These are phyloP conservation scores for Ascochyta pisi DNA, from an alignment of 2,329 filamentous ascomycete species.

Conservation along the genomic window DNA sequence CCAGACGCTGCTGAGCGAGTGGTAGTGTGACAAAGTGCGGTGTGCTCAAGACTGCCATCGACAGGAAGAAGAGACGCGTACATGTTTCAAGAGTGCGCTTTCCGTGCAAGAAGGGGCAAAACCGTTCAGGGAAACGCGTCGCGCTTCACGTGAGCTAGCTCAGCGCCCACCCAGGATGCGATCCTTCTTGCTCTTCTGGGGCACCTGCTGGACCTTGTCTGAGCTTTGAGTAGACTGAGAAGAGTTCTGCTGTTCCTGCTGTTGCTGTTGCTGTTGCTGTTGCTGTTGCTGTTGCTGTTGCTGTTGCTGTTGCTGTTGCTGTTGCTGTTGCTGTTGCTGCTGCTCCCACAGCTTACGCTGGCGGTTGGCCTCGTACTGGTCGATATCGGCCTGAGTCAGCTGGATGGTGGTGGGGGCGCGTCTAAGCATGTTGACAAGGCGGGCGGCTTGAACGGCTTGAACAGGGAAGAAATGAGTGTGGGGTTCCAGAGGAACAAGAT, in stretches of 20 bases:
- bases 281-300: conserved; percentile 33
- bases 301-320: conserved; percentile 29
- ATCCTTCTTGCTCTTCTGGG: conserved; percentile 39
- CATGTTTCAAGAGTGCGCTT: not conserved
- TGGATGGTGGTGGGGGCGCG: conserved; percentile 71
- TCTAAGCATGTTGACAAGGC: conserved; percentile 63
- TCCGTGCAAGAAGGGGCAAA: not conserved
- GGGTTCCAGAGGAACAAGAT: not conserved
- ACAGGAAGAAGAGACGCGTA: not conserved
- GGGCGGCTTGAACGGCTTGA: not conserved
- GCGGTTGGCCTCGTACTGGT: conserved; percentile 71
- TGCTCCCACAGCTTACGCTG: conserved; percentile 42
- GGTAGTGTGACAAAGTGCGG: not conserved
- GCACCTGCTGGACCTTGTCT: conserved; percentile 23
- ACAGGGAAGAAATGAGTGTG: conserved; percentile 1
- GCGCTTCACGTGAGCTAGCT: not conserved
- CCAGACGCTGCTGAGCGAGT: not conserved
- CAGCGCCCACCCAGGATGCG: conserved; percentile 38
- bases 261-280: conserved; percentile 32
- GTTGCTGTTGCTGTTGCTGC: conserved; percentile 28
- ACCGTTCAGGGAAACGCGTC: not conserved
- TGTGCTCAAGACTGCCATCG: not conserved
- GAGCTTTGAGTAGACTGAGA: conserved; percentile 28
- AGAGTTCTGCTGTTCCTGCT: conserved; percentile 17
- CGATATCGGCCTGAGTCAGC: conserved; percentile 74